Conservation (phyloP, 2,329 filamentous ascomycete species). For the Harringtonia lauricola region DNA sequence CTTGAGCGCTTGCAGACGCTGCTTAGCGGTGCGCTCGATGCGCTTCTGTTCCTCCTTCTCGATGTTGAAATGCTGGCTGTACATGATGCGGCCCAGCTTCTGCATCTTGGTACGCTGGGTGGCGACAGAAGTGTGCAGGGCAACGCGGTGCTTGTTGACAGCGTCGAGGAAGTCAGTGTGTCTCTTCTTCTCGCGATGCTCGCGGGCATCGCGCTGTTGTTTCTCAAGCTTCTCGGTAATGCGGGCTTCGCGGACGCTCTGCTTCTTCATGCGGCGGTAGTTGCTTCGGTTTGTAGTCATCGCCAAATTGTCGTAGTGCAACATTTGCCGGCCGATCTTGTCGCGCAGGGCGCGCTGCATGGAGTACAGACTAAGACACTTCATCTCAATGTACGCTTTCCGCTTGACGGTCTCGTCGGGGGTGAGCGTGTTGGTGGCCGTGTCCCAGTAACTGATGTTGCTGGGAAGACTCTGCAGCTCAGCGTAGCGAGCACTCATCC, state of each 20-base stretch:
- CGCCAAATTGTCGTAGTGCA: constrained; percentile 88
- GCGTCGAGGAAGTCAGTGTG: constrained; percentile 85
- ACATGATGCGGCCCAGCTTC: constrained; percentile 85
- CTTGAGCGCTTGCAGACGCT: constrained; percentile 97
- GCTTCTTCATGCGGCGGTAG: constrained; percentile 95
- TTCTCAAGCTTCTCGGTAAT: constrained; percentile 99
- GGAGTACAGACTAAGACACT: constrained; percentile 75
- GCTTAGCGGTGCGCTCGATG: constrained; percentile 93
- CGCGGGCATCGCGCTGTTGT: constrained; percentile 91
- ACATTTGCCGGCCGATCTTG: constrained; percentile 81
- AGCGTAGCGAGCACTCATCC: constrained; percentile 72
- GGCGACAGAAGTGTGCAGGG: constrained; percentile 58
- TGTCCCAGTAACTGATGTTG: constrained; percentile 81
- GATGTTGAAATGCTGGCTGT: constrained; percentile 83
- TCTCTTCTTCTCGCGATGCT: constrained; percentile 95
- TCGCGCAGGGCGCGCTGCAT: constrained; percentile 82
- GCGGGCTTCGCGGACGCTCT: constrained; percentile 84
- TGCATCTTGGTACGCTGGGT: constrained; percentile 64
- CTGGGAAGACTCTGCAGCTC: constrained; percentile 77
- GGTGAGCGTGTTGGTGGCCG: constrained; percentile 52
- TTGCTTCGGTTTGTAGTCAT: constrained; percentile 91
- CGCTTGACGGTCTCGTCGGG: constrained; percentile 76
- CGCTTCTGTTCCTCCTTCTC: constrained; percentile 99
- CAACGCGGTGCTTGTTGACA: constrained; percentile 70
- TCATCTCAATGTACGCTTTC: constrained; percentile 90